Evolutionary conservation across 108 stramenopile genomes (phyloP).

Genomic region (Nitzschia sp.): DNA sequence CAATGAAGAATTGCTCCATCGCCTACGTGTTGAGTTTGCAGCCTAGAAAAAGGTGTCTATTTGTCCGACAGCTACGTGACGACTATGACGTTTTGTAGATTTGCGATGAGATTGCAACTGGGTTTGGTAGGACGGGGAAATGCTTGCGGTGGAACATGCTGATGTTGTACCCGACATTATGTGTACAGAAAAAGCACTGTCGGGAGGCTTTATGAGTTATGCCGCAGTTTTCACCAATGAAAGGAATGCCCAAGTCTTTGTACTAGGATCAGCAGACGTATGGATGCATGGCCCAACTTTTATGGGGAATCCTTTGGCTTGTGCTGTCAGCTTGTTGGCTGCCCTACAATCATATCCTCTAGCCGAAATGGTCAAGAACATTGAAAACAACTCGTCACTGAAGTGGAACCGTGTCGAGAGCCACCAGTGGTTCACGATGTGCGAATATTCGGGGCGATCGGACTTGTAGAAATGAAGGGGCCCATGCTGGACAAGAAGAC

Average conservation of each 20-base stretch:
- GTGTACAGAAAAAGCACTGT: slow-evolving; percentile 84
- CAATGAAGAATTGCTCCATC: too few species aligned
- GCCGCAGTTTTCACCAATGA: slow-evolving; percentile 75
- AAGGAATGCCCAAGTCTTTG: slow-evolving; percentile 67
- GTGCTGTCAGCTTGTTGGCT: slow-evolving; percentile 70
- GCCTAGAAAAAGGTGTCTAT: too few species aligned
- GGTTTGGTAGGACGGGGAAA: slow-evolving; percentile 86
- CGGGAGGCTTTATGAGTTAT: slow-evolving; percentile 84
- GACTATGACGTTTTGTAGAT: slow-evolving; percentile 77
- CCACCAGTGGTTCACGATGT: slow-evolving; percentile 70
- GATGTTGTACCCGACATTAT: slow-evolving; percentile 76
- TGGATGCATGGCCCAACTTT: slow-evolving; percentile 88
- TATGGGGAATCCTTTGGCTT: slow-evolving; percentile 85
- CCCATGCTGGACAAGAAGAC: slow-evolving; percentile 67
- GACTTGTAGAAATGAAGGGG: slow-evolving; percentile 78
- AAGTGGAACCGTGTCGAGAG: slow-evolving; percentile 53
- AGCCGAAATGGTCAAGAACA: slow-evolving; percentile 50
- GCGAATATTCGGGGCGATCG: slow-evolving; percentile 85
- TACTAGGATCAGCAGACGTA: slow-evolving; percentile 46
- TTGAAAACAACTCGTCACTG: slow-evolving; percentile 48
- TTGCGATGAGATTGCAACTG: slow-evolving; percentile 90
- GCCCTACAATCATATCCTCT: slow-evolving; percentile 53
- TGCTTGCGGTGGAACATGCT: slow-evolving; percentile 79
- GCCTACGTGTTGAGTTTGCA: too few species aligned
- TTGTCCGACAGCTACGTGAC: slow-evolving; percentile 74